Evolutionary conservation across 2,329 filamentous ascomycete genomes (phyloP).

Genomic region (Cytospora piceicola): DNA sequence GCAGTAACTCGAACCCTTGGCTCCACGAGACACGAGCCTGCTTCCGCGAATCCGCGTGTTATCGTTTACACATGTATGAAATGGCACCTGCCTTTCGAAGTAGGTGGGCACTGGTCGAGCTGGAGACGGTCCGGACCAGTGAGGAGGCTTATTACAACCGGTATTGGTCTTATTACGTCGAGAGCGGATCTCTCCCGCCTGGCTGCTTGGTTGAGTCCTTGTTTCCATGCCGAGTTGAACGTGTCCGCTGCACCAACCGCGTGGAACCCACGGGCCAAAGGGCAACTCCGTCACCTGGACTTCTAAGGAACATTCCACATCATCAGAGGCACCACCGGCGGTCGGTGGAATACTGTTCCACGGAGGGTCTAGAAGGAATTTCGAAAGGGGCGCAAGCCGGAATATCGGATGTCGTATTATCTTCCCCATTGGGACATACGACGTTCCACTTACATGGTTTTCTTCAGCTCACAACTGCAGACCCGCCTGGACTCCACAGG

Average conservation of each 20-base stretch:
- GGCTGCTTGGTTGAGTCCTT: neutral
- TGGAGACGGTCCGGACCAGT: neutral
- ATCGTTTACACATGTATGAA: neutral
- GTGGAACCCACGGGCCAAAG: neutral
- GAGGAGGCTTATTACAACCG: neutral
- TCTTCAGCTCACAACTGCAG: neutral
- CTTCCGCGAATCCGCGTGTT: neutral
- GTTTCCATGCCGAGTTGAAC: neutral
- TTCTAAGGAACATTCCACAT: neutral
- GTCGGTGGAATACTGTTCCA: neutral
- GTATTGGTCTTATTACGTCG: neutral
- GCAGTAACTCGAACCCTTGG: neutral
- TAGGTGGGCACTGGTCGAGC: conserved; percentile 18
- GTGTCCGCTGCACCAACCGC: neutral
- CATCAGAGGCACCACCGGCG: neutral
- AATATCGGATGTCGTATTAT: conserved; percentile 21
- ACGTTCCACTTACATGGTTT: neutral
- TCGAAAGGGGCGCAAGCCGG: conserved; percentile 3
- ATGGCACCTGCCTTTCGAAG: conserved; percentile 22
- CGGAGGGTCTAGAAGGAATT: neutral
- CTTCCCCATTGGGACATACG: conserved; percentile 8
- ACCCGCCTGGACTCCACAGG: too few species aligned
- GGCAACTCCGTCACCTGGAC: neutral
- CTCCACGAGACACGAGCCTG: neutral
- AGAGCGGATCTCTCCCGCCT: neutral